A percentile compares a stretch with the other conserved stretches of the same genome.
Conservation (phyloP, 2,329 filamentous ascomycete genomes). For the Escovopsis sp. region DNA sequence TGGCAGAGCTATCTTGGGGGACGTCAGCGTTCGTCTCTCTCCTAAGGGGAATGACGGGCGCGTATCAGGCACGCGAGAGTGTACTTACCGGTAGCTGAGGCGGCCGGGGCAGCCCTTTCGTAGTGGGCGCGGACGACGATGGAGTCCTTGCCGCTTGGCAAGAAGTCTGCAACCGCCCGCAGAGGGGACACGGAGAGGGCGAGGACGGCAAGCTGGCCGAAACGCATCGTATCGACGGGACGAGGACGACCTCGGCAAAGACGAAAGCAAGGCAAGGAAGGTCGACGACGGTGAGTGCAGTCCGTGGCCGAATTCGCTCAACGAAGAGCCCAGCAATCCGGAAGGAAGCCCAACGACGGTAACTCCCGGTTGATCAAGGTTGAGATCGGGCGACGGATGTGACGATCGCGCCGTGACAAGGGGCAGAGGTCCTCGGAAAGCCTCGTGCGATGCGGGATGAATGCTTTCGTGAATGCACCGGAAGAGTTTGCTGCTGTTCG, state of each 20-base stretch:
- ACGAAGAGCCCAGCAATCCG: background rate
- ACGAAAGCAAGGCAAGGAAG: no score
- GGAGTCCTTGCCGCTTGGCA: constrained; percentile 32
- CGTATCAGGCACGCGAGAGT: background rate
- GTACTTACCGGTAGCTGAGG: constrained; percentile 6
- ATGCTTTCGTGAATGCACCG: background rate
- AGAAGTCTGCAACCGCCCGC: constrained; percentile 28
- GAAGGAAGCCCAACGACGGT: no score
- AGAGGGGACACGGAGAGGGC: constrained; percentile 31
- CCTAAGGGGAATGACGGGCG: background rate
- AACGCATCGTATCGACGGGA: constrained; percentile 30
- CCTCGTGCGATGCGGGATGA: background rate
- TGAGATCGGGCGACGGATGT: background rate
- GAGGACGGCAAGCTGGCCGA: constrained; percentile 8
- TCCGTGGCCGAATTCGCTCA: no score
- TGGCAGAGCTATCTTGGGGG: background rate
- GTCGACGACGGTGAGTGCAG: no score
- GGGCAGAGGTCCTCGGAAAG: no score
- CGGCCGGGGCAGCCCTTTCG: constrained; percentile 7
- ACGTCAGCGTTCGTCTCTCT: background rate
- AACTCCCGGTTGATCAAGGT: background rate
- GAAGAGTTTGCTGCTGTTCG: constrained; percentile 2
- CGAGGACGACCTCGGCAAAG: background rate
- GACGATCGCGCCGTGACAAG: background rate
- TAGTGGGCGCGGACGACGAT: constrained; percentile 36